Base-by-base conservation (phyloP, 192 early-diverging fungal species). In the Umbelopsis ramanniana region DNA sequence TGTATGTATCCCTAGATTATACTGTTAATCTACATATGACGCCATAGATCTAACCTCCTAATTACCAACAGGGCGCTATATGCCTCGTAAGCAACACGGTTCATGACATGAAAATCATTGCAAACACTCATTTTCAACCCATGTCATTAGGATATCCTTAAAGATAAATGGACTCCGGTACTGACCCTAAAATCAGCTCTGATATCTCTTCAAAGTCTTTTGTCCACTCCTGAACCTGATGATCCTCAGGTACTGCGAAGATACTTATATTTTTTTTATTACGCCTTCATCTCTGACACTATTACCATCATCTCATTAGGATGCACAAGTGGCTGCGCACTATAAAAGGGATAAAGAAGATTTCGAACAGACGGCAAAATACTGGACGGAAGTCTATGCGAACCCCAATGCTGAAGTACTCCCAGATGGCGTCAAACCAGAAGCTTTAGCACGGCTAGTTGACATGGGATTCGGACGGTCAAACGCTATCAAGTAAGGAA, bases 121-220 rank as follows among this genome's bases (percentile, higher is more conserved):
- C 50, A 22, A 53, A 35, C 22, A 22, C 24, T 11, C 12, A 40
- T 33, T 40, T 23, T 8, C 35, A n/a, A 46, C 8, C 37, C 54
- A 71, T 23, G 74, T 76, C 29, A 76, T 73, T 43, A 77, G 70
- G 84, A 93, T 76, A 91, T 93, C 54, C 78, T 94, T 35, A 93
- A 93, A 72, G 89, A 94, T 60, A 84, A 92, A 46, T 94, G 92
- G 92, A 86, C 86, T 9, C 92, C 92, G 4, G 91, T 90, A 0
- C 68, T 92, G 53, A 91, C 91, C 12, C 53, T 87, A 23, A 79
- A 80, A 6, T 81, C 83, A 17, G 82, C 83, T 7, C 52, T 87
- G 4, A 60, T 87, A 15, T 87, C 86, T 0, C 74, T 87, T 11
- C 83, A 84, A 52, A 72, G 83, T 6, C 53, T 87, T 19, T 70